Evolutionary conservation across 441 rosid species (phyloP), one percentile per base, ranked within the genome.

Genomic region (Arabidopsis hybrid): DNA sequence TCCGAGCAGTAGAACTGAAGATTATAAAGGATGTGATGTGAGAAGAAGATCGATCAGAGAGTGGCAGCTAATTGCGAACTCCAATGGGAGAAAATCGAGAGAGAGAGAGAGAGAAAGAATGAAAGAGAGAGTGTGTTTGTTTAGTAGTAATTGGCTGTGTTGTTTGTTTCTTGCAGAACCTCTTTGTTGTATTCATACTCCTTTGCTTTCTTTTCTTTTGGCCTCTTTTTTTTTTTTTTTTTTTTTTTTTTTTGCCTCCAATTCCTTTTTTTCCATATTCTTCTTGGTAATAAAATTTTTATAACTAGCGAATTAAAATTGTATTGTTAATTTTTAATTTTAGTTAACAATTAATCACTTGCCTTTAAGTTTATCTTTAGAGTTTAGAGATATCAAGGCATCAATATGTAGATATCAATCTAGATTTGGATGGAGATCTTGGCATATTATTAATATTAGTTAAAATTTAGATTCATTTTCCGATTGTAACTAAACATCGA

Each of bases 51-150:
- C 26, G 78, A 75, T 67, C 6, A 50, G 69, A 74, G 69, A 75
- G 21, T 45, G 70, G 42, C 55, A 75, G 29, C 74, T 47, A 56
- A 47, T 62, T 76, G 75, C 43, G 43, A 62, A 68, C 34, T 75
- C 45, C 79, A 36, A 75, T 53, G 72, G 18, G 50, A 60, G 69
- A 21, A 17, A 46, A 53, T 0, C 29, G 51, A 26, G 17, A 38
- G 2, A 12, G 43, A 58, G 36, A 40, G 66, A 60, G 71, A 47
- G 70, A 61, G 65, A 45, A 0, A 16, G 18, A 4, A 56, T 21
- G 26, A 21, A 21, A 21, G 26, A 36, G 52, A 43, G 57, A 49
- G 78, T 11, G 56, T 31, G 45, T 67, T 45, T 31, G 73, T 57
- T 29, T 38, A 73, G 65, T 57, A 45, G 70, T 42, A 47, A 32